Conservation (phyloP, 2,329 filamentous ascomycete species). For the Scolecobasidium constrictum region DNA sequence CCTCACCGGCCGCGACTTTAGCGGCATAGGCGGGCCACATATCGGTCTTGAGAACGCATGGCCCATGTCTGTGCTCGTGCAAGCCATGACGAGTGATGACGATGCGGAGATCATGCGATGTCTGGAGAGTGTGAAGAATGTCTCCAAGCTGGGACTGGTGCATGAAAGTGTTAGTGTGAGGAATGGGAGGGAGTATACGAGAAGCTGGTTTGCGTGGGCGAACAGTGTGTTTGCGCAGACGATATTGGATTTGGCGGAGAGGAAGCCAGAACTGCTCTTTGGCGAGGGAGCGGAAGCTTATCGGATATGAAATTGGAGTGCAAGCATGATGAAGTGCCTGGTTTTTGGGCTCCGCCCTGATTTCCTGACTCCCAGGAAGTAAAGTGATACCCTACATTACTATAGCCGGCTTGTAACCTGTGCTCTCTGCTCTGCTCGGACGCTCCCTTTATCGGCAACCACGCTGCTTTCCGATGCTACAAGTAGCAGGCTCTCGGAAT, state of each 20-base stretch:
- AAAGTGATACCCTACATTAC: too few species aligned
- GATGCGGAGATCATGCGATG: constrained; percentile 72
- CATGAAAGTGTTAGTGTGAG: constrained; percentile 91
- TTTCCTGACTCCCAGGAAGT: too few species aligned
- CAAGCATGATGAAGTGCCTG: too few species aligned
- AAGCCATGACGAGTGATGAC: constrained; percentile 77
- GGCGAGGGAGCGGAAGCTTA: constrained; percentile 52
- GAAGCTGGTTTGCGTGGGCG: constrained; percentile 96
- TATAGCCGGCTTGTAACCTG: too few species aligned
- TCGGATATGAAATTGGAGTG: constrained; percentile 8
- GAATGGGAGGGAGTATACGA: constrained; percentile 57
- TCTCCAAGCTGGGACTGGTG: constrained; percentile 66
- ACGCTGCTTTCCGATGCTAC: too few species aligned
- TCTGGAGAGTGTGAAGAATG: constrained; percentile 62
- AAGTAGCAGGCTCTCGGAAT: too few species aligned
- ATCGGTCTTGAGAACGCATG: constrained; percentile 85
- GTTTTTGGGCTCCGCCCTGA: too few species aligned
- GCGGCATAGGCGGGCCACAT: constrained; percentile 76
- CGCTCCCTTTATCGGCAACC: too few species aligned
- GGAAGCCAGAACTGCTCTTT: constrained; percentile 84
- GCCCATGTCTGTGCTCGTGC: constrained; percentile 91
- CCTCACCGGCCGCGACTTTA: constrained; percentile 63
- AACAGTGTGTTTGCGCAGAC: constrained; percentile 94
- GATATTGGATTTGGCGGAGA: constrained; percentile 75
- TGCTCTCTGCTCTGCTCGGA: too few species aligned